Conservation (phyloP, 148 eudicot genomes). For the Heliamphora exappendiculata region DNA sequence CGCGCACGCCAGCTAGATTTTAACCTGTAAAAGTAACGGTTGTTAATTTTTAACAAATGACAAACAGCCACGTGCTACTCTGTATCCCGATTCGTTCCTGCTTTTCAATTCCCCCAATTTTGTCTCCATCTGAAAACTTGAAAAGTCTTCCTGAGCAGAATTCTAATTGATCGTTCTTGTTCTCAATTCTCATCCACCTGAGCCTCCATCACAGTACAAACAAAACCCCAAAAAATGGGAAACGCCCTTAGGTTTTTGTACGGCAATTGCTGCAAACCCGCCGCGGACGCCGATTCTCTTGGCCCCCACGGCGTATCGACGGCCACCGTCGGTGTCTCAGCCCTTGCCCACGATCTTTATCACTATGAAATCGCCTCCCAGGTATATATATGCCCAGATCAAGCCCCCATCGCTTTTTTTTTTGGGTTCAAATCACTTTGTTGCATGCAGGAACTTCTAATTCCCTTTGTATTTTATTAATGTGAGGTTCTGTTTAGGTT, state of each 20-base stretch:
- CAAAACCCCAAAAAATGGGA: conserved; percentile 42
- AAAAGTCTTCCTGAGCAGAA: neutral
- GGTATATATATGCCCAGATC: conserved; percentile 26
- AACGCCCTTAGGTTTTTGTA: conserved; percentile 54
- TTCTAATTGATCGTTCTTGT: neutral
- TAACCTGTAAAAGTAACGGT: neutral
- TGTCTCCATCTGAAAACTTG: neutral
- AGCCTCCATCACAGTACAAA: neutral
- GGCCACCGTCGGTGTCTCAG: conserved; percentile 52
- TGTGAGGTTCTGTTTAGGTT: neutral
- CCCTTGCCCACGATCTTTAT: conserved; percentile 73
- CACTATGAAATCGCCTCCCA: conserved; percentile 74
- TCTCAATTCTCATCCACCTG: neutral
- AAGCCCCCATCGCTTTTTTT: too few species aligned
- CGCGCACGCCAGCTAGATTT: too few species aligned
- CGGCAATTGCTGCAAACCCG: conserved; percentile 40
- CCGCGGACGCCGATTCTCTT: conserved; percentile 30
- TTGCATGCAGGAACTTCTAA: neutral
- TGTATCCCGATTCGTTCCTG: neutral
- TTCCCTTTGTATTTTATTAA: neutral
- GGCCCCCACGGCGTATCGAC: conserved; percentile 59
- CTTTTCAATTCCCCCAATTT: neutral
- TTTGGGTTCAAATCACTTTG: neutral
- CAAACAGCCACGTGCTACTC: neutral
- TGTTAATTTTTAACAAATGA: neutral